Base-by-base conservation (phyloP, 2,329 filamentous ascomycete genomes). In the Epichloe glyceriae region DNA sequence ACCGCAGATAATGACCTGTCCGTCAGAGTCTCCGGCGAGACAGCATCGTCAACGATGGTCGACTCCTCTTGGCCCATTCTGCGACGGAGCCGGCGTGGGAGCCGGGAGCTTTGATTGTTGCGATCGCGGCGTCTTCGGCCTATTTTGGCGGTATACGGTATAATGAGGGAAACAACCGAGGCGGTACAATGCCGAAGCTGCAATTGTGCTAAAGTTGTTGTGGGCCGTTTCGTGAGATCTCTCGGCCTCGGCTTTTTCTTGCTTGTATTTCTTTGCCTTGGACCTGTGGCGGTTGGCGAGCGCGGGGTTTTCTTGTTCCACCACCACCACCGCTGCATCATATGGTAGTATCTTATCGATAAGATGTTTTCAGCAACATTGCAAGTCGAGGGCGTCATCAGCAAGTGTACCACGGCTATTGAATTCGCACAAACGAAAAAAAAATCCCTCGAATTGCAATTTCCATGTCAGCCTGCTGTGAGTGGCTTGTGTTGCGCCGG, bases 51-150 rank as follows among this genome's bases (percentile, higher is more conserved):
- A 7, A 62, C 52, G 55, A 90, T 70, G 34, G 71, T 74, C 22
- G 87, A 94, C 57, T 82, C 75, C 63, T 95, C 88, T 66, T 95
- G 88, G 53, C 90, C 90, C 91, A 96, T 96, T 51, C 71, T 87
- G 60, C 60, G 64, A 56, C 58, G 59, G 50, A 61, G 55, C 60
- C 63, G 59, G 57, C 58, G 60, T 52, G 64, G 63, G 58, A 61
- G 58, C 33, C 61, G 58, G 53, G 63, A 61, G 52, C 61, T 62
- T 47, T 63, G 60, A 55, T 66, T 60, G 51, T 68, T 61, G 45
- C 63, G 63, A 50, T 64, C 57, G 53, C 64, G 65, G 52, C 62
- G 65, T 59, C 64, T 62, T 55, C 67, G 66, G 60, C 67, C 67
- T 69, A 70, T 70, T 52, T 57, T 70, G 61, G 58, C 62, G 61